Percentiles rank a stretch among this genome's conserved stretches.
phyloP scores from a whole-genome alignment of 768 basidiomycete genomes.

The Rhizopogon roseolus region DNA sequence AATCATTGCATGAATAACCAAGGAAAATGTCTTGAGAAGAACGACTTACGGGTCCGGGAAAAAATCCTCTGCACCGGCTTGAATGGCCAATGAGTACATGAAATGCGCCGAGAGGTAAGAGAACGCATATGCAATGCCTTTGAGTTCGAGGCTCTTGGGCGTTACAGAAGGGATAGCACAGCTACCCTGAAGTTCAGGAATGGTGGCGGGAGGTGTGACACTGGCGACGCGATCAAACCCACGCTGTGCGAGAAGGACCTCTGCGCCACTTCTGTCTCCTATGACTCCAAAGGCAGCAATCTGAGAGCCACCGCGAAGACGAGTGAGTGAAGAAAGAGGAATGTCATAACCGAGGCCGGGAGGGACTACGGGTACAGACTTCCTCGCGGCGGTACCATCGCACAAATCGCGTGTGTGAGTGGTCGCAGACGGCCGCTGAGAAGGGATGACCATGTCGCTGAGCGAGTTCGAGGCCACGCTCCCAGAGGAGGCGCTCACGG shows the following conservation, averaged over 20 bases:
- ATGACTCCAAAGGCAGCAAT: not conserved
- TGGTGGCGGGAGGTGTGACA: not conserved
- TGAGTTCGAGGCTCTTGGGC: not conserved
- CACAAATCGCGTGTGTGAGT: not conserved
- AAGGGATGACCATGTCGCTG: not conserved
- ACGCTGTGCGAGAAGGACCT: constrained; percentile 16
- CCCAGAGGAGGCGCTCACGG: not conserved
- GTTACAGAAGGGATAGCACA: not conserved
- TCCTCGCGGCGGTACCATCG: not conserved
- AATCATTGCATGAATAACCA: not conserved
- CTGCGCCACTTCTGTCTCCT: constrained; percentile 13
- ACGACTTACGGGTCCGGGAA: constrained; percentile 5
- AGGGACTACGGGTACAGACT: constrained; percentile 3
- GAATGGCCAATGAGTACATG: constrained; percentile 1
- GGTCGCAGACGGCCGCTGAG: not conserved
- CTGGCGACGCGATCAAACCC: constrained; percentile 11
- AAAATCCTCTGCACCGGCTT: constrained; percentile 1
- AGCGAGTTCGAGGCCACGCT: constrained; percentile 2
- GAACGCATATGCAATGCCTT: constrained; percentile 1
- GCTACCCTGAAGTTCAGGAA: not conserved
- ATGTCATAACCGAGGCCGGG: not conserved
- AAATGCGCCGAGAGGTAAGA: not conserved
- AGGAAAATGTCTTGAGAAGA: not conserved
- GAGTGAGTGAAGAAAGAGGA: not conserved
- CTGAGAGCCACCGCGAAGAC: not conserved